Percentiles rank a stretch among this genome's conserved stretches.
Conservation (phyloP, 192 early-diverging fungal genomes). For the Haplosporangium gracile region DNA sequence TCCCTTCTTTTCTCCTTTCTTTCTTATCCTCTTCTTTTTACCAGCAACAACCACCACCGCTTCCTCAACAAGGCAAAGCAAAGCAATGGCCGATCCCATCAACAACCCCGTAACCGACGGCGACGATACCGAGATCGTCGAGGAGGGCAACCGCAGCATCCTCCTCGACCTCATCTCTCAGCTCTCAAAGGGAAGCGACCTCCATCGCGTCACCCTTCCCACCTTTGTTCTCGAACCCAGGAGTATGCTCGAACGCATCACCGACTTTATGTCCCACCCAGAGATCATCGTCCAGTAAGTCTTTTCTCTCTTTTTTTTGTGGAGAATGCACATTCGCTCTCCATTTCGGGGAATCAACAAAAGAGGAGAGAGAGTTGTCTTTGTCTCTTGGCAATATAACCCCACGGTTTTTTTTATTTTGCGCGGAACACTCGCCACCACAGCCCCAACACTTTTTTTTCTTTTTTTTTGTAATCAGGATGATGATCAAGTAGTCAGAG, state of each 20-base stretch:
- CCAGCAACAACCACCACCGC: neutral
- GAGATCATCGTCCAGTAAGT: constrained; percentile 83
- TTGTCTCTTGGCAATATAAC: constrained; percentile 6
- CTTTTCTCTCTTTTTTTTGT: neutral
- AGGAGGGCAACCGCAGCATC: constrained; percentile 87
- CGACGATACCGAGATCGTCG: constrained; percentile 83
- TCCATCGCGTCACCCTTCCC: constrained; percentile 92
- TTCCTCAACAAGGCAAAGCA: neutral
- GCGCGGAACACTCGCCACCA: neutral
- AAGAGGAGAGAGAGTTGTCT: neutral
- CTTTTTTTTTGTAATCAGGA: constrained; percentile 1
- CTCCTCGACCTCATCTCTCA: constrained; percentile 91
- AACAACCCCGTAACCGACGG: constrained; percentile 32
- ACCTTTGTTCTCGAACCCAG: constrained; percentile 96
- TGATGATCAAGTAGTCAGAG: neutral
- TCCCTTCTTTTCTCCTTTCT: neutral
- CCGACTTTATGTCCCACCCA: constrained; percentile 97
- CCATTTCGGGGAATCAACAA: neutral
- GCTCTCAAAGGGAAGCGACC: constrained; percentile 90
- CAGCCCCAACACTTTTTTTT: constrained; percentile 5
- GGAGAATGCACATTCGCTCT: too few species aligned
- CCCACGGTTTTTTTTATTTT: neutral
- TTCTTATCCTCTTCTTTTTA: neutral
- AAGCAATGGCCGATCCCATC: constrained; percentile 29
- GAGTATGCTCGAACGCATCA: constrained; percentile 95